Evolutionary conservation across 2,329 filamentous ascomycete genomes (phyloP), one percentile per base, ranked within the genome.

Genomic region (Graphiopsis chlorocephala): DNA sequence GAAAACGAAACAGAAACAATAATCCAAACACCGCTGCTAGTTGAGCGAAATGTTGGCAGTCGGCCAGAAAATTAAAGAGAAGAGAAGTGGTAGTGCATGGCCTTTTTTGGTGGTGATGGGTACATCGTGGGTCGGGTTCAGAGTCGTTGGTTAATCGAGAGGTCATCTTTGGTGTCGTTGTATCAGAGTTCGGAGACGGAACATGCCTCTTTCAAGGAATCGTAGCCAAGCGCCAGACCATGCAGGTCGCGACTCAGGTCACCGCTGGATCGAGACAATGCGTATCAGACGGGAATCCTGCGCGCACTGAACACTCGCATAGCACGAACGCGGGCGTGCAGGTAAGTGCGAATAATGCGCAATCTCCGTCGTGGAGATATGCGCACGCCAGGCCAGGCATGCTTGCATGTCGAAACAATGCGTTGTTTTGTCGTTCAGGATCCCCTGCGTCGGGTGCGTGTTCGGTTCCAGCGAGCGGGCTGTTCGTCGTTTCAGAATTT

Each of bases 401-500:
- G 59, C 31, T n/a, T 48, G 59, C 59, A 53, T 12, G 59, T n/a
- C 59, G 59, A 61, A 33, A 33, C 45, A 20, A 29, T 33, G 58
- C 58, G 42, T 53, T 35, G 42, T 50, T 50, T 48, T 25, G 42
- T 31, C n/a, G 38, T 23, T 38, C 26, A 29, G 23, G 48, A 38
- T 15, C 60, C 60, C 60, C 60, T 63, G 47, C 35, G 8, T 31
- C 29, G 48, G 25, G 17, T 53, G n/a, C 31, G 31, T 38, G 55
- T 25, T 58, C 35, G 55, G 29, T 31, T 56, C 31, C 53, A 31
- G 45, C 31, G 45, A 35, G 26, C 31, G 45, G 45, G 45, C 50
- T 45, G 48, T 56, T 50, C 47, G 33, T 63, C 50, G 50, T 56
- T 63, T 57, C 61, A 63, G 42, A 48, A 61, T 15, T 63, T 57